Evolutionary conservation across 2,329 filamentous ascomycete species (phyloP), one percentile per base, ranked within the genome.

Genomic region (Triangularia setosa): DNA sequence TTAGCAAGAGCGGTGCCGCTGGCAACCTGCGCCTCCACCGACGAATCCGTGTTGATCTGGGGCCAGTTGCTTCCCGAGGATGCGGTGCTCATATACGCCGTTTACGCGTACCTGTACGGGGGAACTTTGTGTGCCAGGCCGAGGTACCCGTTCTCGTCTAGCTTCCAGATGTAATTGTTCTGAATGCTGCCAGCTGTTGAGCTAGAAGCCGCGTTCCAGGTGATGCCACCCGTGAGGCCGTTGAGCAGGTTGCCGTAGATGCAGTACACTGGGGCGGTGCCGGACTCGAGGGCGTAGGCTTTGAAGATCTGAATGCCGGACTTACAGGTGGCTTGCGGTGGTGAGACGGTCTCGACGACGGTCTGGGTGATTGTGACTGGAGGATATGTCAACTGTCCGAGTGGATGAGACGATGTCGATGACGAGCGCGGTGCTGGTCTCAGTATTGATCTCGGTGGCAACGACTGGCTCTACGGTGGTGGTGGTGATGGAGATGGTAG

Each of bases 401-500:
- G 48, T 53, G 23, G 48, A 21, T 5, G 48, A 21, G 48, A 21
- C 48, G 6, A 16, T 53, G 18, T 18, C 48, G 48, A 16, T 53
- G 14, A 53, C 18, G 6, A 53, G 23, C 8, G 12, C 48, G 18
- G 48, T 53, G 48, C 23, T 53, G 16, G 16, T 53, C 48, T 53
- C 18, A 16, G 48, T 53, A 16, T 53, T 14, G 18, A 16, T 24
- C 16, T 21, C 48, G 48, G 48, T 53, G 18, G 48, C 18, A 16
- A 24, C 23, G 8, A 9, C 14, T 3, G 48, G 21, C 48, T 53
- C 48, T 5, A 53, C 48, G 48, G 21, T 16, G 8, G 53, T 55
- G 24, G 55, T 53, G 14, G 58, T 64, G 11, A 30, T 54, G 18
- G 62, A 40, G n/a, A 44, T 53, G 8, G 64, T 65, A 12, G 57